A percentile compares a stretch with the other conserved stretches of the same genome.
phyloP scores from a whole-genome alignment of 2,329 filamentous ascomycete species.

The Ceratocystis ficicola region DNA sequence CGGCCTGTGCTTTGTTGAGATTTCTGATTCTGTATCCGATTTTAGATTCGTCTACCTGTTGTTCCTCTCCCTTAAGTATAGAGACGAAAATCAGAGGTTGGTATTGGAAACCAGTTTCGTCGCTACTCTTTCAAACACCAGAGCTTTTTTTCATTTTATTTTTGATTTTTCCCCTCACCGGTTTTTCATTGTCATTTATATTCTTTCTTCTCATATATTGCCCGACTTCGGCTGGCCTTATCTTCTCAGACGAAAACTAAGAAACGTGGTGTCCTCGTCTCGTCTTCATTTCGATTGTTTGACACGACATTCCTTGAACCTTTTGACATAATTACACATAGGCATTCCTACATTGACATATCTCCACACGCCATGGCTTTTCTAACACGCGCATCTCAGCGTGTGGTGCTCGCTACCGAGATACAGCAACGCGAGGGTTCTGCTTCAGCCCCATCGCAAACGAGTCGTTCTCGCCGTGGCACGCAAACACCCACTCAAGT shows the following conservation, averaged over 20 bases:
- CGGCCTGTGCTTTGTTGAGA: conserved; percentile 6
- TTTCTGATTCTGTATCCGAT: background rate
- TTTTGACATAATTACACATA: background rate
- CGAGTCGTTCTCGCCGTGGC: conserved; percentile 15
- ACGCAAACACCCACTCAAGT: conserved; percentile 5
- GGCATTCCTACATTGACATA: background rate
- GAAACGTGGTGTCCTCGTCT: too few species aligned
- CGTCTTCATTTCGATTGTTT: background rate
- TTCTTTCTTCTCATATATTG: background rate
- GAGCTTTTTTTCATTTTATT: background rate
- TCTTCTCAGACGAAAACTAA: background rate
- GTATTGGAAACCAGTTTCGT: background rate
- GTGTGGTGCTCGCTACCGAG: conserved; percentile 14
- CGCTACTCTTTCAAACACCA: background rate
- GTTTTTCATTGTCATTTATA: background rate
- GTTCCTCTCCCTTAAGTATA: background rate
- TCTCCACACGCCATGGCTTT: conserved; percentile 17
- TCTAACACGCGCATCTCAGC: conserved; percentile 20
- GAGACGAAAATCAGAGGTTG: background rate
- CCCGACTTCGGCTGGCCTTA: background rate
- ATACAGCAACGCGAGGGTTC: conserved; percentile 15
- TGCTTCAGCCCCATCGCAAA: conserved; percentile 17
- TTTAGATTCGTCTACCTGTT: background rate
- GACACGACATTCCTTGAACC: conserved; percentile 6
- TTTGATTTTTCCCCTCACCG: background rate